Conservation (phyloP, 139 green algal genomes). For the Tetraselmis chui region DNA sequence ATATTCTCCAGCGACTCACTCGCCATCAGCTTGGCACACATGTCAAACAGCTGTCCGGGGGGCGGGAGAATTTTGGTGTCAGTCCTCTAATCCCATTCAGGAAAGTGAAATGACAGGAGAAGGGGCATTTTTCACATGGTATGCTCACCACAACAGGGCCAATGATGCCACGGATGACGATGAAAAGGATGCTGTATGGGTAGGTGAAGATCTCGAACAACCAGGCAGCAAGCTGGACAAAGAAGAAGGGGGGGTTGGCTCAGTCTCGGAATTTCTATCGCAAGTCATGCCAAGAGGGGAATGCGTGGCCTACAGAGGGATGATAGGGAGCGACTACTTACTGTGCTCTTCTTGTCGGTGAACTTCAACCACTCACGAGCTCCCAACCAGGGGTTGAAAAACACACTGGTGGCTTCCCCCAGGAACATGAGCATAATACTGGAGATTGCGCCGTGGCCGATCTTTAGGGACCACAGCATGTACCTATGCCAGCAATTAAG, state of each 20-base stretch:
- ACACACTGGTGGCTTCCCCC: not conserved
- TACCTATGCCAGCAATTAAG: not conserved
- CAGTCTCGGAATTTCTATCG: too few species aligned
- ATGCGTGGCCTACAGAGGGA: too few species aligned
- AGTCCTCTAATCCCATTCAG: too few species aligned
- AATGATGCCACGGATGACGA: not conserved
- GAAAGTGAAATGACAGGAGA: too few species aligned
- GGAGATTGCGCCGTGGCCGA: not conserved
- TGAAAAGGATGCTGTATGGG: not conserved
- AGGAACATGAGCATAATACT: not conserved
- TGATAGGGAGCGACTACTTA: not conserved
- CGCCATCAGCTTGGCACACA: not conserved
- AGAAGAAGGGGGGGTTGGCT: too few species aligned
- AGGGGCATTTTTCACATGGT: too few species aligned
- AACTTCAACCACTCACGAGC: not conserved
- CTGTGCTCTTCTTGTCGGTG: not conserved
- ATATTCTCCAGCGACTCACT: not conserved
- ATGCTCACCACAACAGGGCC: not conserved
- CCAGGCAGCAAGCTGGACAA: not conserved
- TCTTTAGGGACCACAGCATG: not conserved
- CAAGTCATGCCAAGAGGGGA: too few species aligned
- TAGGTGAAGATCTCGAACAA: not conserved
- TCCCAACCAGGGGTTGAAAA: not conserved
- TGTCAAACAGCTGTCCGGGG: not conserved
- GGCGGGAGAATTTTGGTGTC: too few species aligned